Conservation (phyloP, 805 yeast species). For the Hagleromyces aurorensis region DNA sequence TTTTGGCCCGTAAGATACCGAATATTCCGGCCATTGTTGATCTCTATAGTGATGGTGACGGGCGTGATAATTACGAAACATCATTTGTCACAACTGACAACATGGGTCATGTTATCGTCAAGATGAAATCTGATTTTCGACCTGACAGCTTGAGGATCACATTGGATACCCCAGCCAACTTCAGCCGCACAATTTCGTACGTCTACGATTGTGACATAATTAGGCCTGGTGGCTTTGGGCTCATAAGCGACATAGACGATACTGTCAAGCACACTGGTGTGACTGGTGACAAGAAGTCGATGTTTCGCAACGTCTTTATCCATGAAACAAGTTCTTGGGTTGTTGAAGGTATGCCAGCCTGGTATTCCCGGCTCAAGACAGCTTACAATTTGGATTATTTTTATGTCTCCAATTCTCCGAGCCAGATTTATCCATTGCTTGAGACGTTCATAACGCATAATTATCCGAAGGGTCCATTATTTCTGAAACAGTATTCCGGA, state of each 20-base stretch:
- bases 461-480: constrained; percentile 76
- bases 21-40: constrained; percentile 46
- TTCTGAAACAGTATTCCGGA: constrained; percentile 81
- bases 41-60: constrained; percentile 45
- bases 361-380: constrained; percentile 51
- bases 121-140: constrained; percentile 45
- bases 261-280: constrained; percentile 90
- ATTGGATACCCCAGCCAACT: constrained; percentile 18
- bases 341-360: constrained; percentile 64
- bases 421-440: constrained; percentile 65
- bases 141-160: constrained; percentile 36
- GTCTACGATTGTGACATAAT: constrained; percentile 14
- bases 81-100: constrained; percentile 45
- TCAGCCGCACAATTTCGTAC: constrained; percentile 8
- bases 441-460: constrained; percentile 26
- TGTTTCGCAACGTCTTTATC: constrained; percentile 70
- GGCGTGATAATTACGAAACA: constrained; percentile 24
- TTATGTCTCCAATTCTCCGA: constrained; percentile 93
- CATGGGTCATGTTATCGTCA: constrained; percentile 56
- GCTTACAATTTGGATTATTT: constrained; percentile 53
- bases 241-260: constrained; percentile 91
- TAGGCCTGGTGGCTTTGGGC: constrained; percentile 45
- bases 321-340: constrained; percentile 59
- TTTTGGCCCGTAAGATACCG: constrained; percentile 61
- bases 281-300: constrained; percentile 74